Evolutionary conservation across 805 yeast species (phyloP).

Genomic region (Saccharomycopsis fibuligera): DNA sequence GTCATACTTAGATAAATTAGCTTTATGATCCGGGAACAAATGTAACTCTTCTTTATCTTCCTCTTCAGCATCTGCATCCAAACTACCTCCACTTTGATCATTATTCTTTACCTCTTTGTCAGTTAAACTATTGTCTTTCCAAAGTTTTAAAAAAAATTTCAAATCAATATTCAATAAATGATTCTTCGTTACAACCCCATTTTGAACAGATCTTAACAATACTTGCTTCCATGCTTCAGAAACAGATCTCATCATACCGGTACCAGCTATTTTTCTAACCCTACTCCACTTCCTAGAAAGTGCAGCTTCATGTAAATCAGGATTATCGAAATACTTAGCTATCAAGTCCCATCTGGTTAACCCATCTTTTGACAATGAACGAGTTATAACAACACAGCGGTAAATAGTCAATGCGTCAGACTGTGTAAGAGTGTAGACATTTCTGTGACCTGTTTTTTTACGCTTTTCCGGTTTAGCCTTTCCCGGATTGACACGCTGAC

Average conservation of each 20-base stretch:
- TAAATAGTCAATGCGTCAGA: conserved; percentile 2
- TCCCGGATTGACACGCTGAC: neutral
- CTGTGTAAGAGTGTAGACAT: too few relatives aligned
- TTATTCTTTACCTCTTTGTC: conserved; percentile 20
- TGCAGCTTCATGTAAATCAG: conserved; percentile 28
- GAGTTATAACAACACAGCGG: conserved; percentile 10
- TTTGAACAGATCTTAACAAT: conserved; percentile 50
- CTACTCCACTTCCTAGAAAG: conserved; percentile 66
- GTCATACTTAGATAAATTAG: conserved; percentile 42
- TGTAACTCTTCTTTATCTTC: conserved; percentile 23
- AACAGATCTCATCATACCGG: conserved; percentile 42
- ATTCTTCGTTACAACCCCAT: conserved; percentile 42
- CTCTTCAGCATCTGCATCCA: neutral
- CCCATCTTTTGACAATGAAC: conserved; percentile 11
- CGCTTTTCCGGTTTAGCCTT: neutral
- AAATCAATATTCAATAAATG: conserved; percentile 50
- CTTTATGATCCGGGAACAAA: conserved; percentile 34
- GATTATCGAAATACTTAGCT: conserved; percentile 25
- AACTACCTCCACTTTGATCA: too few relatives aligned
- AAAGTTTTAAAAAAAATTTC: conserved; percentile 46
- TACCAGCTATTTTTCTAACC: conserved; percentile 55
- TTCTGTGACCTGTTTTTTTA: neutral
- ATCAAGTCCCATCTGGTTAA: conserved; percentile 4
- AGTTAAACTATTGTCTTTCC: conserved; percentile 41
- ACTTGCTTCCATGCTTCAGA: conserved; percentile 60